Conservation (phyloP, 176 grass and related monocot species). For the Eragrostis curvula region DNA sequence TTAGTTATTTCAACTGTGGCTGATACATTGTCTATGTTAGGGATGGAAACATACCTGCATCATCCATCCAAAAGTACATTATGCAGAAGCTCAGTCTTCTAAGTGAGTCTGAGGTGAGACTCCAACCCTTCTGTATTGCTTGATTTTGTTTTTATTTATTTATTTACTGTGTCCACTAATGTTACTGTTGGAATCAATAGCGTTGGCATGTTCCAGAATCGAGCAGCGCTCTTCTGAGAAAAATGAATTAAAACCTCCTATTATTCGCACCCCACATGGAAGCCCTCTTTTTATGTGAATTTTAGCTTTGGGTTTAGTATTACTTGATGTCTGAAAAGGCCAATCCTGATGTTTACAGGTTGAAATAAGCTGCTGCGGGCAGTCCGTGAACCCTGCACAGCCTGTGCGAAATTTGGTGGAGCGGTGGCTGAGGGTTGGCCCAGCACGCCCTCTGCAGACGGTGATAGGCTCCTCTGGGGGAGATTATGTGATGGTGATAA, state of each 20-base stretch:
- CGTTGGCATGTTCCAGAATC: conserved; percentile 4
- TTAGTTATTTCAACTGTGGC: conserved; percentile 19
- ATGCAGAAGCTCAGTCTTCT: conserved; percentile 74
- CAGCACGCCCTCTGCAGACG: conserved; percentile 48
- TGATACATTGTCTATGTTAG: conserved; percentile 53
- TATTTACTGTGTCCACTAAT: background rate
- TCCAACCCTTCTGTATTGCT: conserved; percentile 9
- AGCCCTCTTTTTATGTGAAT: background rate
- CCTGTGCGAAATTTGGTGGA: conserved; percentile 66
- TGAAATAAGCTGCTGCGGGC: conserved; percentile 75
- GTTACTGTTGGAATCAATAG: background rate
- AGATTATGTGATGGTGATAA: conserved; percentile 79
- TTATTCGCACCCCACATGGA: background rate
- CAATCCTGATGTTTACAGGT: conserved; percentile 51
- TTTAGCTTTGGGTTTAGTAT: background rate
- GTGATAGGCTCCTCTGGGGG: conserved; percentile 64
- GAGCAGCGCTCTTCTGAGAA: conserved; percentile 5
- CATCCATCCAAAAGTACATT: conserved; percentile 82
- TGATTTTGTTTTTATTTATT: background rate
- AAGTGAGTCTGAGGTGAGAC: conserved; percentile 74
- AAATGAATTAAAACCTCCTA: background rate
- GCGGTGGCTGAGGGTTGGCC: conserved; percentile 56
- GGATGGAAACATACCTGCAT: conserved; percentile 77
- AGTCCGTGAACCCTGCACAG: conserved; percentile 55
- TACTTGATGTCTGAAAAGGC: conserved; percentile 16